Evolutionary conservation across 805 yeast species (phyloP), one percentile per base, ranked within the genome.

Genomic region (Spathaspora hagerdaliae): DNA sequence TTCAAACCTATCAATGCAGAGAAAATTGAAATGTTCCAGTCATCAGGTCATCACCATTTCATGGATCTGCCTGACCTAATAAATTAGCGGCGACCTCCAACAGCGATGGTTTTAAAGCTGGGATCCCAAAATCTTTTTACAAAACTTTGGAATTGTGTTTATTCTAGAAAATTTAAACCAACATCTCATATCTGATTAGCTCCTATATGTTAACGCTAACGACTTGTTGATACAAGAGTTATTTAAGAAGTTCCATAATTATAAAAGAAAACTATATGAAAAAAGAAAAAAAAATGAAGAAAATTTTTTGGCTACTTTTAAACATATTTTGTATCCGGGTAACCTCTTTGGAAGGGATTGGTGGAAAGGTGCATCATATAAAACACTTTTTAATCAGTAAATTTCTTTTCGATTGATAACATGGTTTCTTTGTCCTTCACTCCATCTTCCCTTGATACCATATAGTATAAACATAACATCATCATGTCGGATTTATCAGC

Each of bases 21-120:
- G 32, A 29, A 29, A 29, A 9, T 29, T 29, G 32, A 29, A 55
- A 73, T 86, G 88, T 86, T 64, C 81, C 92, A 86, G 75, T 66
- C 83, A 71, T 74, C 82, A 87, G 96, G 96, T 87, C 96, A 87
- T 87, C 96, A 85, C 91, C 87, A 76, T 82, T 84, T 87, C 96
- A 87, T 87, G 95, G 90, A 80, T 83, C 85, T 56, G 78, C 84
- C 74, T 67, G 66, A 72, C 76, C 75, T 64, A 55, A 33, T 29
- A 14, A 54, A 58, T 67, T 66, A 71, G 75, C 74, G 84, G 88
- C 89, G 83, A 85, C 96, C 96, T 88, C 90, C 66, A 83, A 84
- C 87, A 81, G 91, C 96, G 89, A 89, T 89, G 97, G 97, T 89
- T 89, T 89, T 89, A 87, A 85, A 83, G 88, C 81, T 83, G 94